Evolutionary conservation across 805 yeast genomes (phyloP).

Genomic region (Myxozyma neotropica): DNA sequence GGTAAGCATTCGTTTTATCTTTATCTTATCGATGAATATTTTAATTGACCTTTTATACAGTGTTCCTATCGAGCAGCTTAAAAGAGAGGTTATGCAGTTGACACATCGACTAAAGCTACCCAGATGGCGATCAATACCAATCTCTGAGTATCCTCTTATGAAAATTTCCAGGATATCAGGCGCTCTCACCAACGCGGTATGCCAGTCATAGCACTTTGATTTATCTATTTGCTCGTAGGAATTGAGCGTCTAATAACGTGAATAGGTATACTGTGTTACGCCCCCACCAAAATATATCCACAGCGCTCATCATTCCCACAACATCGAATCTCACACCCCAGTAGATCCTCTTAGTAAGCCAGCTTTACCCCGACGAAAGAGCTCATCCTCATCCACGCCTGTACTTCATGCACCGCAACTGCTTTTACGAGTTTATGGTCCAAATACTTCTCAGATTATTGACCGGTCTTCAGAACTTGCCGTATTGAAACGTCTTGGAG

Average conservation of each 20-base stretch:
- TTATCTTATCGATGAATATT: not conserved
- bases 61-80: constrained; percentile 18
- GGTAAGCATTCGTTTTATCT: constrained; percentile 5
- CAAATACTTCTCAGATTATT: constrained; percentile 79
- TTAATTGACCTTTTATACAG: not conserved
- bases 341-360: constrained; percentile 9
- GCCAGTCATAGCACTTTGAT: not conserved
- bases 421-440: constrained; percentile 82
- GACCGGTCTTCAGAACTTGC: constrained; percentile 81
- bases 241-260: not conserved
- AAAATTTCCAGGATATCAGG: constrained; percentile 75
- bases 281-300: constrained; percentile 47
- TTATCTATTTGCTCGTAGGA: not conserved
- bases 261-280: constrained; percentile 59
- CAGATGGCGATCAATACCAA: constrained; percentile 69
- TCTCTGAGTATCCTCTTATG: constrained; percentile 48
- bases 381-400: constrained; percentile 23
- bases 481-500: constrained; percentile 70
- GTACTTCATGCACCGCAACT: constrained; percentile 53
- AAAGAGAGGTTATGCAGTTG: constrained; percentile 19
- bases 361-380: not conserved
- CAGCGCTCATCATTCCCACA: constrained; percentile 12
- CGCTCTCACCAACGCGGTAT: constrained; percentile 86
- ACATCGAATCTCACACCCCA: constrained; percentile 1
- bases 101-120: constrained; percentile 55